Evolutionary conservation across 1,284 basidiomycete species (phyloP).

Genomic region (Ceratobasidium sp.): DNA sequence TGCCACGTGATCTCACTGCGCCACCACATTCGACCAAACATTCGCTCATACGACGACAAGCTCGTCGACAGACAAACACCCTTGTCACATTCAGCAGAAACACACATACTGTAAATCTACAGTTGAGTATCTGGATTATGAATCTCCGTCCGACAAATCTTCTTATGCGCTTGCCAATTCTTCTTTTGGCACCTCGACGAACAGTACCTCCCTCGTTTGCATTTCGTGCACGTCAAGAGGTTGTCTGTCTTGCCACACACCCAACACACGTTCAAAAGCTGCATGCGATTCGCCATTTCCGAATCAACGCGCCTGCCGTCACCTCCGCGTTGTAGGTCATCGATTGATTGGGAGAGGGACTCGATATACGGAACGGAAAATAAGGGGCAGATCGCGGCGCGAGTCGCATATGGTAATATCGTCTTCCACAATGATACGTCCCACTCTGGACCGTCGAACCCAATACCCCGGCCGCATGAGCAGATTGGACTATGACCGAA

Average conservation of each 20-base stretch:
- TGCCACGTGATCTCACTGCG: too few species aligned
- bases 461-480: slow-evolving; percentile 13
- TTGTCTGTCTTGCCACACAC: slow-evolving; percentile 53
- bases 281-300: neutral
- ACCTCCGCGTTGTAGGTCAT: slow-evolving; percentile 46
- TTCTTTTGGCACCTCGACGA: slow-evolving; percentile 63
- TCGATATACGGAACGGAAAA: slow-evolving; percentile 28
- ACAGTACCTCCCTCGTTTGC: slow-evolving; percentile 62
- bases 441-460: slow-evolving; percentile 30
- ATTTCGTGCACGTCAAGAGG: slow-evolving; percentile 59
- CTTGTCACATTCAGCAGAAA: too few species aligned
- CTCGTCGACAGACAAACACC: too few species aligned
- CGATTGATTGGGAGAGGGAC: neutral
- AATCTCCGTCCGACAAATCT: slow-evolving; percentile 49
- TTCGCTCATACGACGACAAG: too few species aligned
- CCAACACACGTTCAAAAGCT: slow-evolving; percentile 46
- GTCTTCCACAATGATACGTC: neutral
- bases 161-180: slow-evolving; percentile 64
- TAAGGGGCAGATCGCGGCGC: slow-evolving; percentile 5
- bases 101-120: too few species aligned
- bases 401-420: slow-evolving; percentile 18
- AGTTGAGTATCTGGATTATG: too few species aligned
- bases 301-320: slow-evolving; percentile 2
- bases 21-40: too few species aligned
- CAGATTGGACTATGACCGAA: neutral